Conservation (phyloP, 1,284 basidiomycete species). For the Somion occarium region DNA sequence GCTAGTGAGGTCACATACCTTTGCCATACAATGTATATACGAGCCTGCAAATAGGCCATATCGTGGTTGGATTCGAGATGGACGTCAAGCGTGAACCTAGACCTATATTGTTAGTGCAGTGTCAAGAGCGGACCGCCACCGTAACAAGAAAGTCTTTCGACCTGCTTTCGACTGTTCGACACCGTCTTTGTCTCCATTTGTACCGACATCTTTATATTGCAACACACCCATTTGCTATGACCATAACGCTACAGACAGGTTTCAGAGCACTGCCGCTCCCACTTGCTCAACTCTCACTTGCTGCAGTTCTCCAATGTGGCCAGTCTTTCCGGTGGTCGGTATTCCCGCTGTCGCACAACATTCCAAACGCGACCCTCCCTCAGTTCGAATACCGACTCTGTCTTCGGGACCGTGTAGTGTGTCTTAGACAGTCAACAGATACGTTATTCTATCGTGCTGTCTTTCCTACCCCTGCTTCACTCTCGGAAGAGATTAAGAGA, state of each 20-base stretch:
- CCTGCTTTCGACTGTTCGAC: no score
- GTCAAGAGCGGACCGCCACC: no score
- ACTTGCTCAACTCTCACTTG: conserved; percentile 61
- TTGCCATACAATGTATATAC: no score
- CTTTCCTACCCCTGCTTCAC: conserved; percentile 42
- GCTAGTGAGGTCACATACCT: no score
- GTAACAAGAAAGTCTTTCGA: no score
- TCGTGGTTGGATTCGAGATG: no score
- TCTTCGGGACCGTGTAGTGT: conserved; percentile 76
- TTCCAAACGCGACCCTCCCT: conserved; percentile 17
- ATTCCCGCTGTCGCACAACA: conserved; percentile 34
- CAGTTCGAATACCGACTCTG: conserved; percentile 68
- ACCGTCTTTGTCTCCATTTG: no score
- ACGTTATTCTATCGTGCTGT: conserved; percentile 69
- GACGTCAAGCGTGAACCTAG: no score
- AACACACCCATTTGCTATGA: no score
- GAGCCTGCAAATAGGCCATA: no score
- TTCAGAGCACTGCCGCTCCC: conserved; percentile 60
- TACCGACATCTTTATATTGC: no score
- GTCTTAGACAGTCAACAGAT: conserved; percentile 70
- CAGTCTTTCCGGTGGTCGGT: conserved; percentile 78
- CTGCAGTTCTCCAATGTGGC: conserved; percentile 72
- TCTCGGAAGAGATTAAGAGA: conserved; percentile 30
- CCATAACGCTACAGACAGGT: conserved; percentile 25
- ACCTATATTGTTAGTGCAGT: no score